Percentiles rank a stretch among this genome's conserved stretches.
Conservation (phyloP, 176 grass and related monocot genomes). For the Hsuehochloa calcarea region DNA sequence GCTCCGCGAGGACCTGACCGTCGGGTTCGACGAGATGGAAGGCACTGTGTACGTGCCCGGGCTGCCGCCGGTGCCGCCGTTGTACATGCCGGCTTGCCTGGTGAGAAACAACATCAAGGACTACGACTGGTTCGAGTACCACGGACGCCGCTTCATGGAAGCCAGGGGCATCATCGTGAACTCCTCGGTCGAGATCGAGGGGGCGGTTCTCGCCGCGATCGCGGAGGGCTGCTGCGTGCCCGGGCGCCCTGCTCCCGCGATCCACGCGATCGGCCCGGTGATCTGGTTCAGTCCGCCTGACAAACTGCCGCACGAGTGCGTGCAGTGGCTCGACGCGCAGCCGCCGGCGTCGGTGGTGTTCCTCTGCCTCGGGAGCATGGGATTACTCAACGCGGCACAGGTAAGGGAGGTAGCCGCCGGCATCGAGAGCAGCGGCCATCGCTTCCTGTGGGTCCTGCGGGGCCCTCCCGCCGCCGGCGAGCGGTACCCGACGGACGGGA, state of each 20-base stretch:
- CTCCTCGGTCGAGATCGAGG: conserved; percentile 29
- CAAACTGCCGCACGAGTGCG: background rate
- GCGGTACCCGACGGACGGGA: background rate
- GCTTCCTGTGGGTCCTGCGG: conserved; percentile 29
- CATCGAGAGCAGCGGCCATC: conserved; percentile 30
- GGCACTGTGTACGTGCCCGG: conserved; percentile 29
- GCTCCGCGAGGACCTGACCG: background rate
- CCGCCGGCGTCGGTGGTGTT: conserved; percentile 27
- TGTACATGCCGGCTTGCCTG: conserved; percentile 15
- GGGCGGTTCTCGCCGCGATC: background rate
- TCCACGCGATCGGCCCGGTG: conserved; percentile 15
- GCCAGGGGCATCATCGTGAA: conserved; percentile 46
- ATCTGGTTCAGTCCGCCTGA: background rate
- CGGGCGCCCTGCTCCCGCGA: background rate
- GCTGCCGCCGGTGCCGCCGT: conserved; percentile 28
- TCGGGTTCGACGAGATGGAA: conserved; percentile 22
- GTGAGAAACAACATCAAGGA: background rate
- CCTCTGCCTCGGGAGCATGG: conserved; percentile 35
- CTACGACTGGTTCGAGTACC: conserved; percentile 32
- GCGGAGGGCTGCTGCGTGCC: background rate
- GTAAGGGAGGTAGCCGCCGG: conserved; percentile 25
- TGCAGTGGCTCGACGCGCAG: conserved; percentile 38
- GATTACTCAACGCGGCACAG: conserved; percentile 18
- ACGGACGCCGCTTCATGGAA: conserved; percentile 21
- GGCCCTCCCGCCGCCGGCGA: background rate